A percentile compares a stretch with the other conserved stretches of the same genome.
phyloP scores from a whole-genome alignment of 169 alveolate genomes.

The Toxoplasma gondii region DNA sequence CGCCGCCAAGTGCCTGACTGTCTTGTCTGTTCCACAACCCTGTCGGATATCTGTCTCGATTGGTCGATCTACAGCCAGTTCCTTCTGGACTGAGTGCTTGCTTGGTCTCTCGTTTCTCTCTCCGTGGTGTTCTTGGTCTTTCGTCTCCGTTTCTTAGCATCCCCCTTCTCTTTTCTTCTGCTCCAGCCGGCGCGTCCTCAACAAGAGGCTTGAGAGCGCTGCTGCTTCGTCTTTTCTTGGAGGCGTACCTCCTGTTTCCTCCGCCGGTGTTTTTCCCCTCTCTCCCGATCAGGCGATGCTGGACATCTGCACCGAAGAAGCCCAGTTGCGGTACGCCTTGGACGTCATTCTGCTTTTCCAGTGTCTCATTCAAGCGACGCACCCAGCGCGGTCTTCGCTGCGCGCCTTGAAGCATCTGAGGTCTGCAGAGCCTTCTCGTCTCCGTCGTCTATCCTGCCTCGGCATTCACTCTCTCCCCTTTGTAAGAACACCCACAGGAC shows the following conservation, averaged over 20 bases:
- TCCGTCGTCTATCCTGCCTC: background rate
- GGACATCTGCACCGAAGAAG: constrained; percentile 72
- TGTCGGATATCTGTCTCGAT: too few species aligned
- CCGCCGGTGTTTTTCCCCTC: background rate
- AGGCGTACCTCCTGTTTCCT: background rate
- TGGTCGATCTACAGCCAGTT: too few species aligned
- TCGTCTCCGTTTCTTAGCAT: too few species aligned
- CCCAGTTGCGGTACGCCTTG: constrained; percentile 65
- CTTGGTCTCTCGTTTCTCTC: too few species aligned
- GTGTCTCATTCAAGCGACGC: constrained; percentile 65
- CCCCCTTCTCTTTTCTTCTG: background rate
- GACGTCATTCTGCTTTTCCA: constrained; percentile 67
- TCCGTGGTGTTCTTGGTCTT: too few species aligned
- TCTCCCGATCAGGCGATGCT: constrained; percentile 66
- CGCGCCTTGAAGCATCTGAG: constrained; percentile 5
- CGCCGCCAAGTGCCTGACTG: too few species aligned
- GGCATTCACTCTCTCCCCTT: background rate
- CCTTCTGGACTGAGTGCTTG: too few species aligned
- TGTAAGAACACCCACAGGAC: background rate
- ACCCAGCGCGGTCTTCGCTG: constrained; percentile 39
- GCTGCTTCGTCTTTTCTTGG: background rate
- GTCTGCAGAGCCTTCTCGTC: background rate
- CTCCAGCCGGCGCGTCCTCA: background rate
- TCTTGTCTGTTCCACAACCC: too few species aligned
- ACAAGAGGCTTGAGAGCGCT: background rate